phyloP scores from a whole-genome alignment of 352 stramenopile species.

The Thalassiosira pacifica region DNA sequence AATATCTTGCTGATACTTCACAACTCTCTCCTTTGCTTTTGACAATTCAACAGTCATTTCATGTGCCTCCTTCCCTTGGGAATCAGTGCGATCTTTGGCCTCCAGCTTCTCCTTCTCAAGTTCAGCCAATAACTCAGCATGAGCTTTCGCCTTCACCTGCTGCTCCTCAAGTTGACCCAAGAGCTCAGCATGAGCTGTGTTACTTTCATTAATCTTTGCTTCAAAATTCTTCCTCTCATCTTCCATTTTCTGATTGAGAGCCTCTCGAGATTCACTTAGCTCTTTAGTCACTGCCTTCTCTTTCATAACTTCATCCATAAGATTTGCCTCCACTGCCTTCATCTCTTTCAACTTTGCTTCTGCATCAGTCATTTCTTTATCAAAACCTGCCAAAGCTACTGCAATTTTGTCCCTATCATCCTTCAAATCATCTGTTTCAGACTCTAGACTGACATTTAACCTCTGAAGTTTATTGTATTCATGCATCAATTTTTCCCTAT shows the following conservation, averaged over 20 bases:
- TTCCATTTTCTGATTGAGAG: no score
- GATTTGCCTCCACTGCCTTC: constrained; percentile 18
- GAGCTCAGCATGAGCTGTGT: neutral
- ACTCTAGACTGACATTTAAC: constrained; percentile 22
- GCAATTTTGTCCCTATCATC: constrained; percentile 50
- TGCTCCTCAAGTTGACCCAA: constrained; percentile 22
- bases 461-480: constrained; percentile 18
- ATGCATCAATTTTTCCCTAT: constrained; percentile 46
- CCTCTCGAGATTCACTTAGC: no score
- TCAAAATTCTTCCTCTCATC: no score
- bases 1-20: constrained; percentile 43
- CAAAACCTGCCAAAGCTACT: constrained; percentile 42
- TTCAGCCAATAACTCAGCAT: neutral
- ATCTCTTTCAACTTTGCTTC: constrained; percentile 51
- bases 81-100: neutral
- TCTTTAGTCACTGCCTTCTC: no score
- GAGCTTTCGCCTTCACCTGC: neutral
- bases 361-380: constrained; percentile 48
- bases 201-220: no score
- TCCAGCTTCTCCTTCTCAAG: constrained; percentile 28
- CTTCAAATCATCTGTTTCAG: constrained; percentile 25
- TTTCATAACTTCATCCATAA: no score
- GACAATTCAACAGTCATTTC: no score
- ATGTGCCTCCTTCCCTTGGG: constrained; percentile 4
- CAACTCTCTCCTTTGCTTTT: constrained; percentile 22